Evolutionary conservation across 768 basidiomycete genomes (phyloP).

Genomic region (Cyclocybe aegerita): DNA sequence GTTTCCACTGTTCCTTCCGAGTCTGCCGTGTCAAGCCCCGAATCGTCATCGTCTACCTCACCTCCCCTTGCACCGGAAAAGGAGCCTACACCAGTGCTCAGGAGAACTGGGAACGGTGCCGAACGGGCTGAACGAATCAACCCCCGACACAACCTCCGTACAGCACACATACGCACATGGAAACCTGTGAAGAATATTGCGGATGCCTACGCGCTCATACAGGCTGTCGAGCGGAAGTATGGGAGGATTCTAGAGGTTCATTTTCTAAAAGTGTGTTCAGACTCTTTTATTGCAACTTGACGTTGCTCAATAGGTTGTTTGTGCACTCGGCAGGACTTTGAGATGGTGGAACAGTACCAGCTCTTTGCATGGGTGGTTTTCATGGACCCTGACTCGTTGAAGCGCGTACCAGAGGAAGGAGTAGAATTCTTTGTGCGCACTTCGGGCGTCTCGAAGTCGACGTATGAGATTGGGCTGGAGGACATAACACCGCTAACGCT

Average conservation of each 20-base stretch:
- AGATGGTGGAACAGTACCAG: conserved; percentile 43
- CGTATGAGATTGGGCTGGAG: conserved; percentile 34
- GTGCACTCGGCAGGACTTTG: conserved; percentile 40
- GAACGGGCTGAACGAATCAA: background rate
- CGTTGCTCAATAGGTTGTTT: background rate
- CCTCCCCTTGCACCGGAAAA: conserved; percentile 2
- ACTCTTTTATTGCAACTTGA: background rate
- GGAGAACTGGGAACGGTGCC: conserved; percentile 4
- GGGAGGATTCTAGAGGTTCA: conserved; percentile 46
- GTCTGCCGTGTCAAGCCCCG: background rate
- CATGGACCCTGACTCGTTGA: conserved; percentile 38
- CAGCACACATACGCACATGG: conserved; percentile 40
- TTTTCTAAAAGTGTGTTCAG: conserved; percentile 36
- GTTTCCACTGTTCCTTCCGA: background rate
- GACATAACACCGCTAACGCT: conserved; percentile 28
- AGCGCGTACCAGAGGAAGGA: conserved; percentile 30
- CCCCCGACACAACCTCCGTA: conserved; percentile 7
- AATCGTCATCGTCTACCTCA: background rate
- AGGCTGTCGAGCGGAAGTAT: conserved; percentile 55
- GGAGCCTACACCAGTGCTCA: conserved; percentile 1
- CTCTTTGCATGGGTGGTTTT: conserved; percentile 44
- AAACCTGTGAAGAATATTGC: conserved; percentile 41
- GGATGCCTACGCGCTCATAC: conserved; percentile 51
- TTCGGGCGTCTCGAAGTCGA: conserved; percentile 19
- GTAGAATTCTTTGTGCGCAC: conserved; percentile 26